phyloP scores from a whole-genome alignment of 345 rosid genomes.

The Citropsis articulata region DNA sequence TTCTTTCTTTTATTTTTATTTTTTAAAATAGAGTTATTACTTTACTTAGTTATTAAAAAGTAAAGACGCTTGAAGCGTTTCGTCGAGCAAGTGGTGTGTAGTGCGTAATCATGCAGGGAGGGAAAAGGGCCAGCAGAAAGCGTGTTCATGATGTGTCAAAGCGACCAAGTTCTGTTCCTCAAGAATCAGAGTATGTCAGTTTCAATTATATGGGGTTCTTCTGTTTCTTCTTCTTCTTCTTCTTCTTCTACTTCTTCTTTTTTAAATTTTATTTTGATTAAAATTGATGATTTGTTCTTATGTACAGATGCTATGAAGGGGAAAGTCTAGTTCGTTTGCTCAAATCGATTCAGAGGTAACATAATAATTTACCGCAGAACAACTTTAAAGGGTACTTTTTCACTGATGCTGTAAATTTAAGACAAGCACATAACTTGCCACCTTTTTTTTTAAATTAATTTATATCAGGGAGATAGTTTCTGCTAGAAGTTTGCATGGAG shows the following conservation, averaged over 20 bases:
- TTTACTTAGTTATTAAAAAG: too few relatives aligned
- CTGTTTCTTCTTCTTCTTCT: neutral
- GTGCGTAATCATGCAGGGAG: slow-evolving; percentile 12
- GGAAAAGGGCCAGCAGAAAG: slow-evolving; percentile 7
- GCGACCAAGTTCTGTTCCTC: slow-evolving; percentile 3
- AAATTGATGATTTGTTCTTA: neutral
- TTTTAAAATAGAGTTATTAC: too few relatives aligned
- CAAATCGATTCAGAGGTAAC: slow-evolving; percentile 47
- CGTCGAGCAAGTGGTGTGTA: slow-evolving; percentile 9
- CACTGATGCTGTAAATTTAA: neutral
- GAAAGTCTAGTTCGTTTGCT: slow-evolving; percentile 53
- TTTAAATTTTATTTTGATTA: neutral
- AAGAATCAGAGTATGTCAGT: slow-evolving; percentile 22
- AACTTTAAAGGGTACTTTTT: neutral
- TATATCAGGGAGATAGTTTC: slow-evolving; percentile 46
- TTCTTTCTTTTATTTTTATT: neutral
- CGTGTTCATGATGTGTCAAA: slow-evolving; percentile 4
- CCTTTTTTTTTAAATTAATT: neutral
- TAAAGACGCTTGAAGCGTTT: neutral
- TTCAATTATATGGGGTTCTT: neutral
- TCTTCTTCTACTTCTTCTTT: neutral
- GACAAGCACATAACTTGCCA: neutral
- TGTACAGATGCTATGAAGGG: slow-evolving; percentile 54
- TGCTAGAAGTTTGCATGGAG: slow-evolving; percentile 42
- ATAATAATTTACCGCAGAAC: neutral